Base-by-base conservation (phyloP, 129 eudicot species). In the Chrysanthemum lavandulifolium region DNA sequence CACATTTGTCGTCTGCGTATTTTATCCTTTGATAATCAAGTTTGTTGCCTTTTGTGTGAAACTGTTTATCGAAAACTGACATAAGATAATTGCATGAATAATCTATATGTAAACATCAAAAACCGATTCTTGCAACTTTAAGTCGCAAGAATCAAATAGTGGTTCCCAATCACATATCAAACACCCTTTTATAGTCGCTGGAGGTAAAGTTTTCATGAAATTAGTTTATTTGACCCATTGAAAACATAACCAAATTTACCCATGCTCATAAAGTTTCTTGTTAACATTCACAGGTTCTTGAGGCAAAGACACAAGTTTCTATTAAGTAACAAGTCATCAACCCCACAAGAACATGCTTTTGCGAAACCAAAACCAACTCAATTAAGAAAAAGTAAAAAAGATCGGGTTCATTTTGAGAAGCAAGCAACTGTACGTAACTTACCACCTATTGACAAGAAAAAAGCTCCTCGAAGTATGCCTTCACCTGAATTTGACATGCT, bases 271-370 rank as follows among this genome's bases (percentile, higher is more conserved):
- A 7, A 27, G 29, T 67, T 54, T 36, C 6, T 25, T 73, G 13
- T 33, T 33, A 19, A 48, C 27, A 67, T 67, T 47, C 3, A 14
- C 79, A 87, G 96, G 63, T 90, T 85, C 76, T 65, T 90, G 51
- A 84, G 89, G 59, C 73, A 25, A 81, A 83, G 87, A 45, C 63
- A 81, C 65, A 79, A 77, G 5, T 72, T 70, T 65, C 78, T 86
- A 51, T 7, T 54, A 50, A 53, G 75, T 66, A 74, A 74, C 53
- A 87, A 81, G 75, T 61, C 88, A 5, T 60, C 51, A 14, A 71
- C 53, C 36, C 67, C 71, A 21, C 82, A 79, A 76, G 86, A 73
- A 68, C 80, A 68, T 47, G 51, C 11, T 25, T 58, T 47, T 57
- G n/a, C 23, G 50, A 83, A 69, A 51, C 70, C 64, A 25, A 68